Base-by-base conservation (phyloP, 2,329 filamentous ascomycete species). In the Fusarium nanum region DNA sequence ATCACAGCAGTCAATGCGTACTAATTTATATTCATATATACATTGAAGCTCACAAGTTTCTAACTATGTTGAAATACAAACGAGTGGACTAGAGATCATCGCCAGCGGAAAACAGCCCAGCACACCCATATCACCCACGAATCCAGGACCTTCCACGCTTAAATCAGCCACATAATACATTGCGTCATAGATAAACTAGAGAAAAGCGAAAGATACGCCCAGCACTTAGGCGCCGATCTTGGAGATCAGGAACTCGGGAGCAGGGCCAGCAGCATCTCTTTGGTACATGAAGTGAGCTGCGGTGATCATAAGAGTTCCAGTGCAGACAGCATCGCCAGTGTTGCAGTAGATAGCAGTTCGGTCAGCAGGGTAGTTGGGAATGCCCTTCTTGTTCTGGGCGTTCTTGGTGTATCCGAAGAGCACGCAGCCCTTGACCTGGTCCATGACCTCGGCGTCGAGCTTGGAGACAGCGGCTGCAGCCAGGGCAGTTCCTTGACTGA, bases 381-480 rank as follows among this genome's bases (percentile, higher is more conserved):
- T 61, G 0, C 22, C 44, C 0, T 58, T 32, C 2, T 48, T 48
- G 3, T 60, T 58, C n/a, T 61, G 59, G 3, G 58, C 37, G 11
- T 61, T 61, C 11, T 61, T 61, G 2, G 59, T 61, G 32, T 61
- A 61, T 2, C 56, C 59, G 11, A 61, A 61, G 2, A 61, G 14
- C 0, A 58, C 59, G 0, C 56, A 58, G 3, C 59, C 59, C n/a
- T 60, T 41, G 18, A 61, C 56, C 1, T 61, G 56, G 2, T 61
- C 59, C 28, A 60, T 58, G 2, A 60, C 59, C 2, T 47, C 16
- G 2, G 23, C 4, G 0, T 28, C 23, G 0, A 61, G 59, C 1
- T 61, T 30, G 4, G 56, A 52, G 1, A 61, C 28, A 2, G 59
- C 59, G 2, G 58, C 58, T 5, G 44, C 59, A 6, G 48, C 37